A percentile compares a stretch with the other conserved stretches of the same genome.
These are phyloP conservation scores for Chamaecrista fasciculata DNA, from an alignment of 306 rosid species.

Conservation along the genomic window DNA sequence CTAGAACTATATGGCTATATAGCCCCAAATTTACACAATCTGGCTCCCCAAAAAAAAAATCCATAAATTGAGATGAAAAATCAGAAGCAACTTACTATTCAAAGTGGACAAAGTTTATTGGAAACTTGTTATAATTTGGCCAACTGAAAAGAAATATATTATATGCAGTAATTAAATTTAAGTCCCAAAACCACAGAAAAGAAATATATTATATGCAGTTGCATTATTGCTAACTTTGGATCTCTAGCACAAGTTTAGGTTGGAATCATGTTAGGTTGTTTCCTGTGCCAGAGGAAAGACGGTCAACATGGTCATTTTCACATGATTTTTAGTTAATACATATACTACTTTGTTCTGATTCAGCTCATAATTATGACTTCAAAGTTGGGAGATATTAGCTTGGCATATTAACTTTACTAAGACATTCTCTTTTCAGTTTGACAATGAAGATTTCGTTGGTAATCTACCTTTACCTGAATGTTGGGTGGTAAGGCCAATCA, in stretches of 20 bases:
- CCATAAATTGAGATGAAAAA: not conserved
- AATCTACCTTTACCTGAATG: slow-evolving; percentile 83
- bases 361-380: not conserved
- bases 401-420: slow-evolving; percentile 1
- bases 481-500: slow-evolving; percentile 78
- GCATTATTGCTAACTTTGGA: slow-evolving; percentile 7
- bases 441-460: slow-evolving; percentile 51
- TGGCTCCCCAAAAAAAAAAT: not conserved
- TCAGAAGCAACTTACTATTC: not conserved
- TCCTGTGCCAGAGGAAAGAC: not conserved
- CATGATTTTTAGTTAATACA: not conserved
- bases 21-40: too few species aligned
- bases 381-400: not conserved
- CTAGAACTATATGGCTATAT: not conserved
- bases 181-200: not conserved
- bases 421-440: slow-evolving; percentile 55
- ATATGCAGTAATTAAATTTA: too few species aligned
- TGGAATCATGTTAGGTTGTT: not conserved
- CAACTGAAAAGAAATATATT: too few species aligned
- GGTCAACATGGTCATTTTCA: not conserved
- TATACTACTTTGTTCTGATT: slow-evolving; percentile 23
- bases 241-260: not conserved
- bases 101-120: not conserved
- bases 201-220: not conserved
- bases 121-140: not conserved